phyloP scores from a whole-genome alignment of 805 yeast genomes.

The Candida tallmaniae region DNA sequence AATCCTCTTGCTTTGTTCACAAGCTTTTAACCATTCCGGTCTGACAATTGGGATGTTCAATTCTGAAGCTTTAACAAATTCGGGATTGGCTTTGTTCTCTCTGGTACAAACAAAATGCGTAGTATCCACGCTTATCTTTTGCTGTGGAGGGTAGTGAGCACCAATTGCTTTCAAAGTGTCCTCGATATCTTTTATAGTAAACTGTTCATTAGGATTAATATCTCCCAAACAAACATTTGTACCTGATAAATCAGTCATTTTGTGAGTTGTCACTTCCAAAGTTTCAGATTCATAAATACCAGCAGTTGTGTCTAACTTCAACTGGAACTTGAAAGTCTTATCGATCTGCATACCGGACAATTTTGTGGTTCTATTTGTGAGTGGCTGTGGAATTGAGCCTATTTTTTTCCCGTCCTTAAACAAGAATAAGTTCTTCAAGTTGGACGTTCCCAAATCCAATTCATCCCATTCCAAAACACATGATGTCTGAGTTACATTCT shows the following conservation, averaged over 20 bases:
- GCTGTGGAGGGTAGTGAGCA: conserved; percentile 66
- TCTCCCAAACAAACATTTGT: conserved; percentile 89
- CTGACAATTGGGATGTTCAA: conserved; percentile 89
- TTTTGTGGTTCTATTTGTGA: conserved; percentile 74
- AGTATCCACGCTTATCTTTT: conserved; percentile 77
- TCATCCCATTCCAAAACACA: conserved; percentile 95
- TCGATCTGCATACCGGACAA: conserved; percentile 90
- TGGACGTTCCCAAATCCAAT: conserved; percentile 77
- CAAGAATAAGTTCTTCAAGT: conserved; percentile 67
- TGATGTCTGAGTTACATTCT: conserved; percentile 88
- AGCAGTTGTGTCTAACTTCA: conserved; percentile 82
- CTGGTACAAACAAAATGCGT: conserved; percentile 83
- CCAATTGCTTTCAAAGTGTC: conserved; percentile 66
- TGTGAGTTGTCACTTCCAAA: conserved; percentile 76
- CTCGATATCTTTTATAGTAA: conserved; percentile 50
- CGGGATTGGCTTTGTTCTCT: conserved; percentile 58
- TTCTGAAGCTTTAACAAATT: conserved; percentile 74
- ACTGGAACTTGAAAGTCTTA: conserved; percentile 71
- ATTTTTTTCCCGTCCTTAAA: conserved; percentile 71
- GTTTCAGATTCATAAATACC: conserved; percentile 73
- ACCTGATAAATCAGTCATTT: conserved; percentile 93
- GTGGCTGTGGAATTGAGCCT: conserved; percentile 81
- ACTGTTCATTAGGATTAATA: conserved; percentile 51
- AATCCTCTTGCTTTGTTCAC: conserved; percentile 81
- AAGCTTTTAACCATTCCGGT: conserved; percentile 96